Conservation (phyloP, 345 rosid species). For the Heritiera littoralis region DNA sequence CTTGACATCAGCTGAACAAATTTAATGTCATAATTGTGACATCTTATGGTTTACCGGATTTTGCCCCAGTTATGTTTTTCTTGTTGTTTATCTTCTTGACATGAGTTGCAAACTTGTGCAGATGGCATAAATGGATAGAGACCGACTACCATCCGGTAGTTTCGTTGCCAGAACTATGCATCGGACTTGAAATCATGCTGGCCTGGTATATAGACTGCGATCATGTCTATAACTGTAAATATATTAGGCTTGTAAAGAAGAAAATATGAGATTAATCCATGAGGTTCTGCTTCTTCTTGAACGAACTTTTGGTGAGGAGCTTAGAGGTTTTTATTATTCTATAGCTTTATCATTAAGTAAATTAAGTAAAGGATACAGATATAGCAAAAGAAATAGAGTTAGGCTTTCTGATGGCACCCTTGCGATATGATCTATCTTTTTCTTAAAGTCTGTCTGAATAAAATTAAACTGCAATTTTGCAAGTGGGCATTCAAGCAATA, state of each 20-base stretch:
- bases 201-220: slow-evolving; percentile 16
- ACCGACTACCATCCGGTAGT: background rate
- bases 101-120: slow-evolving; percentile 34
- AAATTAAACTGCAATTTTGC: slow-evolving; percentile 15
- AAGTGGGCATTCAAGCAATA: background rate
- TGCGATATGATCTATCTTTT: slow-evolving; percentile 7
- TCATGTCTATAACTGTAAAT: slow-evolving; percentile 37
- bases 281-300: slow-evolving; percentile 2
- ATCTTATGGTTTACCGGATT: background rate
- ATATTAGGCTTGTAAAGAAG: slow-evolving; percentile 41
- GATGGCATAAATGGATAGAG: slow-evolving; percentile 28
- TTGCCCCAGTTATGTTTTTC: background rate
- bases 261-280: slow-evolving; percentile 24
- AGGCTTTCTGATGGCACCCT: background rate
- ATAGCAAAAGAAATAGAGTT: slow-evolving; percentile 20
- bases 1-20: background rate
- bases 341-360: slow-evolving; percentile 18
- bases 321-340: slow-evolving; percentile 19
- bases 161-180: slow-evolving; percentile 12
- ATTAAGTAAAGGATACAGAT: slow-evolving; percentile 5
- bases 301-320: slow-evolving; percentile 23
- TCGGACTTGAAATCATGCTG: background rate
- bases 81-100: slow-evolving; percentile 15
- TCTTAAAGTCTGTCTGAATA: background rate
- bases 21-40: background rate